Evolutionary conservation across 257 asterid species (phyloP), one percentile per base, ranked within the genome.

Genomic region (Rhazya stricta): DNA sequence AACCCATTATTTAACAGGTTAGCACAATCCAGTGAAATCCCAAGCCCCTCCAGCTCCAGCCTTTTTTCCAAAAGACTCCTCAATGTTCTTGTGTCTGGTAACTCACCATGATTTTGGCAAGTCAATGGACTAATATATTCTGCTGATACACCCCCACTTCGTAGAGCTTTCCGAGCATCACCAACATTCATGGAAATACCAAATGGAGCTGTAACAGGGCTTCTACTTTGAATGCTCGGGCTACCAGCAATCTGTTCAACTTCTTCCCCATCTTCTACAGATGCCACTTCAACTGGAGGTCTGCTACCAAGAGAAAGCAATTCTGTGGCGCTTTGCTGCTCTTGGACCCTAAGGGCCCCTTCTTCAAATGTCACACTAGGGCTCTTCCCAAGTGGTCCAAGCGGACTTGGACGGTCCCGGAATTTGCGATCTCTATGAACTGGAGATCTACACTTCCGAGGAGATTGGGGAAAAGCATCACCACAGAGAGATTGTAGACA

Each of bases 241-340:
- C 86, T 81, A 74, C 81, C 96, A 29, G 85, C 76, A 78, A 78
- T 72, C 78, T 95, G 99, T 46, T 95, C 98, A 19, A 92, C 97
- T 82, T 95, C 99, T 72, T 95, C 99, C 27, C 98, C 97, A 5
- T 90, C 98, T 82, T 92, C 98, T 13, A 81, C 93, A 2, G 87
- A 84, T 12, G 58, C 80, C 51, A 78, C 85, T 73, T 78, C 90
- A 71, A 83, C 57, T 2, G 90, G 91, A 57, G 98, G 97, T 78
- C 88, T 85, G 82, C 98, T 94, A 75, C 88, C 86, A 27, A 88
- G 85, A 7, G 96, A 93, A 70, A 79, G 86, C 84, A 91, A 69
- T 76, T 93, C 98, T 2, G 92, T 87, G 39, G 88, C 91, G 80
- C 94, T 89, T 73, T 81, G 94, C 73, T 93, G 97, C 74, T 87